These are phyloP conservation scores for Colletotrichum plurivorum DNA, from an alignment of 2,329 filamentous ascomycete species.

Conservation along the genomic window DNA sequence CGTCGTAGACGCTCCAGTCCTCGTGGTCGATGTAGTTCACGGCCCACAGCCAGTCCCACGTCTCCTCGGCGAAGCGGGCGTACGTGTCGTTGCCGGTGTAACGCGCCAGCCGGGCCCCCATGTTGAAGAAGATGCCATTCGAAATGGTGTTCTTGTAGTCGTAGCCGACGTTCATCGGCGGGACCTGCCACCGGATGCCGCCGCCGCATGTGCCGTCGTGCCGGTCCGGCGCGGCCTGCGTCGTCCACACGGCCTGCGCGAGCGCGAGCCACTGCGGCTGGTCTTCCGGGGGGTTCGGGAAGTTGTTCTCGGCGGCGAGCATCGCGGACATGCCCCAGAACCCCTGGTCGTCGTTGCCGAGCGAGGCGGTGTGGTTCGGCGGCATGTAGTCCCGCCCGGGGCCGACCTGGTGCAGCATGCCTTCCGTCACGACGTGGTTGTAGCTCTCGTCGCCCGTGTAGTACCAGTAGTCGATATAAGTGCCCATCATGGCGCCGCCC, in stretches of 20 bases:
- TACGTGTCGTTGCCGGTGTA: conserved; percentile 79
- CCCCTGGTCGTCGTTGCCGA: conserved; percentile 76
- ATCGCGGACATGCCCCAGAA: conserved; percentile 78
- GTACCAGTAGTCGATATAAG: conserved; percentile 75
- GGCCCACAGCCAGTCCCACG: conserved; percentile 71
- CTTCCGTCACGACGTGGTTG: conserved; percentile 66
- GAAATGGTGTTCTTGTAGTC: conserved; percentile 79
- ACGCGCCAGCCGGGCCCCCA: conserved; percentile 77
- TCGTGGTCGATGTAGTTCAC: conserved; percentile 66
- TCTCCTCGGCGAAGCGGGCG: conserved; percentile 72
- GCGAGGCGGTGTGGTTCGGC: conserved; percentile 63
- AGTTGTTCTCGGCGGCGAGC: conserved; percentile 70
- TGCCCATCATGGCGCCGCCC: conserved; percentile 73
- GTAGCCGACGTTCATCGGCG: conserved; percentile 80
- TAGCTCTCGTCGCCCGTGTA: conserved; percentile 72
- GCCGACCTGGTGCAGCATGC: conserved; percentile 67
- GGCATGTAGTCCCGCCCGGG: conserved; percentile 70
- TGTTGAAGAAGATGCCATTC: conserved; percentile 75
- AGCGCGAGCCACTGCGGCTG: conserved; percentile 69
- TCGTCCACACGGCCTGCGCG: conserved; percentile 75
- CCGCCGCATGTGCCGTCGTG: conserved; percentile 67
- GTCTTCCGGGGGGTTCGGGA: conserved; percentile 66
- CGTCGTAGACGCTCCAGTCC: conserved; percentile 72
- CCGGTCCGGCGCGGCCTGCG: conserved; percentile 67
- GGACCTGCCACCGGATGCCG: conserved; percentile 85